phyloP scores from a whole-genome alignment of 805 yeast species.

The Zygosaccharomyces bisporus region DNA sequence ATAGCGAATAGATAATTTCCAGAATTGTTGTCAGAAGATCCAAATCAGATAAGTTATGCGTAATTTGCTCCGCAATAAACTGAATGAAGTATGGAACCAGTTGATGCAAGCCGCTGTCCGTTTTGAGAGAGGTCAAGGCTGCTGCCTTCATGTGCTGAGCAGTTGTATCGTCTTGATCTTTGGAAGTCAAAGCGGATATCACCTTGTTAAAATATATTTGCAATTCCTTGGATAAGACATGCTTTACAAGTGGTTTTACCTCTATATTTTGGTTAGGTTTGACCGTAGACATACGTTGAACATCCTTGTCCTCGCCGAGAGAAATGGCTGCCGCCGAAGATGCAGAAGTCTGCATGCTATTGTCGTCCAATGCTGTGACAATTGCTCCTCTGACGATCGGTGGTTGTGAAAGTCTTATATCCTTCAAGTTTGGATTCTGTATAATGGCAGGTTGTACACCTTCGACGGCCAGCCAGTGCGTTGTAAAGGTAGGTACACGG shows the following conservation, averaged over 20 bases:
- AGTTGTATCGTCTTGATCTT: conserved; percentile 42
- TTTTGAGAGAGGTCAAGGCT: conserved; percentile 76
- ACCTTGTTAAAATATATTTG: conserved; percentile 91
- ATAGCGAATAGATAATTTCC: conserved; percentile 79
- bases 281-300: conserved; percentile 34
- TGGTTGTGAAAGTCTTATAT: conserved; percentile 64
- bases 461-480: conserved; percentile 97
- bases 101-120: conserved; percentile 96
- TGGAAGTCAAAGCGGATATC: conserved; percentile 66
- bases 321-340: conserved; percentile 17
- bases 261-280: conserved; percentile 46
- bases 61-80: conserved; percentile 91
- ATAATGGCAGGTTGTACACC: conserved; percentile 98
- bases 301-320: conserved; percentile 23
- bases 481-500: conserved; percentile 84
- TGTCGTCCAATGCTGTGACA: conserved; percentile 55
- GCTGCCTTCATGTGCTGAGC: conserved; percentile 56
- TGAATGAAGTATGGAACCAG: conserved; percentile 94
- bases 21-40: conserved; percentile 75
- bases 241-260: conserved; percentile 89
- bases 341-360: conserved; percentile 37
- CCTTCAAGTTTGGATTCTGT: conserved; percentile 82
- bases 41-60: conserved; percentile 75
- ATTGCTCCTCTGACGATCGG: conserved; percentile 82
- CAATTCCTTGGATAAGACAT: conserved; percentile 88